A percentile compares a stretch with the other conserved stretches of the same genome.
phyloP scores from a whole-genome alignment of 768 basidiomycete species.

The Xerocomellus amylosporus region DNA sequence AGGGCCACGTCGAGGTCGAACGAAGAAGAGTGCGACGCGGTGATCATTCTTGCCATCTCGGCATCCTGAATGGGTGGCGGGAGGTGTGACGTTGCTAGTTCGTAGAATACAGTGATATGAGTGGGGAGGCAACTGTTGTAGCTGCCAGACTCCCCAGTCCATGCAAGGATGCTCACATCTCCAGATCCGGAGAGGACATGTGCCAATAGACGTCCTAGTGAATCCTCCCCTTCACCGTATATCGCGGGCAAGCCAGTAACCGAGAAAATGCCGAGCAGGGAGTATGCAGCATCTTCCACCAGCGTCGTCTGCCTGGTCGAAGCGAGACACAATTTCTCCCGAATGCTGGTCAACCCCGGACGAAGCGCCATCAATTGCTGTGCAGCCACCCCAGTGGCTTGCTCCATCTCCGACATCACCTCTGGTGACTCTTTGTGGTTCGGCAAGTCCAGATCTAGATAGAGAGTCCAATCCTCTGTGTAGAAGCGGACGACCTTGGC shows the following conservation, averaged over 20 bases:
- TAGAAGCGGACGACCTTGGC: background rate
- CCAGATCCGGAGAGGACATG: background rate
- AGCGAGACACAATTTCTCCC: no score
- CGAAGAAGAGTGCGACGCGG: background rate
- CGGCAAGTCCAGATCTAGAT: background rate
- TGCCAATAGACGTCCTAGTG: background rate
- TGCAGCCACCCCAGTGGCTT: no score
- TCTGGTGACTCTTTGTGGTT: background rate
- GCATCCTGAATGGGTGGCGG: background rate
- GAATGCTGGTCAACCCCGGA: no score
- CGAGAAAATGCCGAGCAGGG: no score
- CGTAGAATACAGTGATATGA: background rate
- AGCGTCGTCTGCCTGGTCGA: background rate
- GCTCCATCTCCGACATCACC: no score
- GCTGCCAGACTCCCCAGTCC: background rate
- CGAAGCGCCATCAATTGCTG: no score
- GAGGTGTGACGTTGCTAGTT: background rate
- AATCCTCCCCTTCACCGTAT: background rate
- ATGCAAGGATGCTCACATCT: background rate
- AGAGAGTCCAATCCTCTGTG: background rate
- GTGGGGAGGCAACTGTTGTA: background rate
- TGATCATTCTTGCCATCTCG: background rate
- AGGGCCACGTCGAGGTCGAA: background rate
- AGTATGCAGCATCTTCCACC: background rate
- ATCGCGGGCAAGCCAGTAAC: background rate